Evolutionary conservation across 2,329 filamentous ascomycete species (phyloP).

Genomic region (Pezicula carpinea): DNA sequence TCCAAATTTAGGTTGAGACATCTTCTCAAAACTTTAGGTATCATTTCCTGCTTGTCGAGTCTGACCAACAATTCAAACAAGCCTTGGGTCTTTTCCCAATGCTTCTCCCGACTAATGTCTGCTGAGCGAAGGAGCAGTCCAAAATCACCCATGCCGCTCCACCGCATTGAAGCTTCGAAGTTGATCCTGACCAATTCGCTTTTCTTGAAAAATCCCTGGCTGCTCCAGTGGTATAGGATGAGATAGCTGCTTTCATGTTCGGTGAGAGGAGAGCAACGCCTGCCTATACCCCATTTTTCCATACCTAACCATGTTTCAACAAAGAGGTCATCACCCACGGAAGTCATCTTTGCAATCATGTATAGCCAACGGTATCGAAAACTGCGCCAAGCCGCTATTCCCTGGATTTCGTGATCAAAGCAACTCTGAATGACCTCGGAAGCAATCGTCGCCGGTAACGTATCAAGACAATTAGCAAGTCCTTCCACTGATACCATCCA

Average conservation of each 20-base stretch:
- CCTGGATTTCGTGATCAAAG: not conserved
- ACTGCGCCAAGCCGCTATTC: no score
- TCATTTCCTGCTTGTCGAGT: slow-evolving; percentile 6
- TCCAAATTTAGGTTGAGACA: slow-evolving; percentile 3
- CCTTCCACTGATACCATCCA: slow-evolving; percentile 4
- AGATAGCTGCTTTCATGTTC: slow-evolving; percentile 3
- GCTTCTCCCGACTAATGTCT: slow-evolving; percentile 8
- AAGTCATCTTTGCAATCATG: slow-evolving; percentile 11
- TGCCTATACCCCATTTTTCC: not conserved
- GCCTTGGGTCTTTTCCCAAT: slow-evolving; percentile 2
- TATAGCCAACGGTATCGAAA: slow-evolving; percentile 16
- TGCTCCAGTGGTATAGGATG: slow-evolving; percentile 18
- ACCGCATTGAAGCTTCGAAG: slow-evolving; percentile 7
- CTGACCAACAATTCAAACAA: slow-evolving; percentile 9
- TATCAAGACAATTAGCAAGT: slow-evolving; percentile 12
- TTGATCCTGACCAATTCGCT: slow-evolving; percentile 6
- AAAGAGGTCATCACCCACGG: slow-evolving; percentile 5
- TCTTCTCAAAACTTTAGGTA: slow-evolving; percentile 7
- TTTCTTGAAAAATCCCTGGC: slow-evolving; percentile 8
- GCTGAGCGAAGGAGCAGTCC: slow-evolving; percentile 10
- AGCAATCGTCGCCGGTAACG: not conserved
- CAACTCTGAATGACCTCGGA: not conserved
- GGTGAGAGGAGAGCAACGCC: slow-evolving; percentile 4
- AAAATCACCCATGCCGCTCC: not conserved
- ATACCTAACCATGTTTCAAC: slow-evolving; percentile 3